Base-by-base conservation (phyloP, 208 protist species). In the Acanthamoeba castellanii region DNA sequence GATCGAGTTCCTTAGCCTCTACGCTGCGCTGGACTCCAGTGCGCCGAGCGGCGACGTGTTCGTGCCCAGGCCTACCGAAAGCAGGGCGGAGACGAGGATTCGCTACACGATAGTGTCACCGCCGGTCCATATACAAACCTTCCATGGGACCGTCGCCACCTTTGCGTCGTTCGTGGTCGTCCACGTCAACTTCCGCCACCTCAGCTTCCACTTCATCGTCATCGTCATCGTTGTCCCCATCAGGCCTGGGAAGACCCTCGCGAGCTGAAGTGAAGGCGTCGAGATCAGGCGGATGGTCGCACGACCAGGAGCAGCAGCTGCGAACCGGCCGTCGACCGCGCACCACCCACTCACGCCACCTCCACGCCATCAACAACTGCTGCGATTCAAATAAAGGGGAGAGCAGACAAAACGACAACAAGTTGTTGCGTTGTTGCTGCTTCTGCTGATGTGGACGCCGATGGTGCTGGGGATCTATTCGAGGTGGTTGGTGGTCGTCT, bases 401-500 rank as follows among this genome's bases (percentile, higher is more conserved):
- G n/a, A n/a, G n/a, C n/a, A n/a, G n/a, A n/a, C n/a, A n/a, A n/a
- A n/a, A n/a, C n/a, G n/a, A n/a, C n/a, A n/a, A n/a, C n/a, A n/a
- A n/a, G n/a, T n/a, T n/a, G n/a, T n/a, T n/a, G n/a, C n/a, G n/a
- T n/a, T n/a, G n/a, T 52, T 52, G 4, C 11, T 52, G 47, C 11
- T 52, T 4, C 4, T 52, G 47, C 11, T 14, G 47, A 52, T 52
- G 47, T 52, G 4, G 47, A 52, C 7, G 47, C 7, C 7, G 47
- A 11, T 4, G 47, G 47, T 4, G 11, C 7, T 14, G 47, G 11
- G 47, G 7, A 14, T 52, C 18, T 47, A 81, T 34, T 81, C 72
- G 32, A 81, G 72, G 72, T 50, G 50, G 72, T 47, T 81, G 42
- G 72, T 32, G 32, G 72, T n/a, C n/a, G n/a, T n/a, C n/a, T n/a